These are phyloP conservation scores for Fragaria ananassa DNA, from an alignment of 306 rosid genomes.

Conservation along the genomic window DNA sequence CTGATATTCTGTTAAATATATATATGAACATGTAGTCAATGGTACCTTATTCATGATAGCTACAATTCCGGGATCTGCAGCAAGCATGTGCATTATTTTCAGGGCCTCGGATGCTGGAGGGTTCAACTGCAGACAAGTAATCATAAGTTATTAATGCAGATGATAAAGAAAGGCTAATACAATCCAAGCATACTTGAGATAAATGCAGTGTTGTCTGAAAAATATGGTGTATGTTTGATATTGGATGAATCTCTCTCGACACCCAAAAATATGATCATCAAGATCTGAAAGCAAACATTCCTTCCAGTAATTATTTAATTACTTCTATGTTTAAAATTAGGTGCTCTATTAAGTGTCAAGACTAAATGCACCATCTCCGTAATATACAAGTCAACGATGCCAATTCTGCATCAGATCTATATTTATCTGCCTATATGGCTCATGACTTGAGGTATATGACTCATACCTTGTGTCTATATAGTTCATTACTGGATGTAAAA, in stretches of 20 bases:
- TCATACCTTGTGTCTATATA: neutral
- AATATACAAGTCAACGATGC: neutral
- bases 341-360: neutral
- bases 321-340: neutral
- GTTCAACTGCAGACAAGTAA: slow-evolving; percentile 57
- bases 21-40: neutral
- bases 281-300: neutral
- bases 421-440: neutral
- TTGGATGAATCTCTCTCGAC: neutral
- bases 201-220: slow-evolving; percentile 5
- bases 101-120: slow-evolving; percentile 87
- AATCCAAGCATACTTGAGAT: neutral
- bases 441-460: neutral
- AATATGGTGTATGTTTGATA: neutral
- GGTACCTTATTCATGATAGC: slow-evolving; percentile 89
- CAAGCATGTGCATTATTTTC: slow-evolving; percentile 94
- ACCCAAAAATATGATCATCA: neutral
- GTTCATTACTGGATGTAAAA: neutral
- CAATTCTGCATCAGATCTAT: neutral
- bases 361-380: neutral
- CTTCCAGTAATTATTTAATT: neutral
- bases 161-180: neutral
- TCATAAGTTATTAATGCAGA: neutral
- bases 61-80: slow-evolving; percentile 93
- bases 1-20: slow-evolving; percentile 21